phyloP scores from a whole-genome alignment of 768 basidiomycete genomes.

The Mycena pura region DNA sequence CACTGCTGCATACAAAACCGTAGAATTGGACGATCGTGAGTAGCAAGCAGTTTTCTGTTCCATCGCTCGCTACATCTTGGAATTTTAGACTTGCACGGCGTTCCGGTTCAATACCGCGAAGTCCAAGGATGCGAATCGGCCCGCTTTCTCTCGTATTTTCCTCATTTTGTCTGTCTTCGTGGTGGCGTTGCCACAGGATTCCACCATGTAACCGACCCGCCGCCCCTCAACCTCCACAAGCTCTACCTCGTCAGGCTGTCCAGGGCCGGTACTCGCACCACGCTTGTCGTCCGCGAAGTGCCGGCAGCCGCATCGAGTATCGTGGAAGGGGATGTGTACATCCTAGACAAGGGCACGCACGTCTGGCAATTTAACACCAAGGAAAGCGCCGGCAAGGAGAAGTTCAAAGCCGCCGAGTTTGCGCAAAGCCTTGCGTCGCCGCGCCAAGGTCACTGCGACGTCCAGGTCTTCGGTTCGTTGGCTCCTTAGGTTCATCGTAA shows the following conservation, averaged over 20 bases:
- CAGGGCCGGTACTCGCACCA: constrained; percentile 30
- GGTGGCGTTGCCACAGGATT: constrained; percentile 60
- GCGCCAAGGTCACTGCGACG: constrained; percentile 48
- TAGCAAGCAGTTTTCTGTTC: constrained; percentile 6
- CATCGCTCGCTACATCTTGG: background rate
- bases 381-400: constrained; percentile 59
- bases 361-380: constrained; percentile 66
- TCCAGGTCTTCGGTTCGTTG: constrained; percentile 55
- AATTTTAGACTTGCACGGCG: constrained; percentile 57
- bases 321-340: constrained; percentile 61
- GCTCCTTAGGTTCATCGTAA: background rate
- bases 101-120: constrained; percentile 67
- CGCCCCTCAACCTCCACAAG: constrained; percentile 50
- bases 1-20: constrained; percentile 70
- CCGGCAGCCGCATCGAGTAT: constrained; percentile 51
- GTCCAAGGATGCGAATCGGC: constrained; percentile 63
- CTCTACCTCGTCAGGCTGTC: constrained; percentile 58
- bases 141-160: constrained; percentile 58
- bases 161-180: constrained; percentile 49
- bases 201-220: constrained; percentile 54
- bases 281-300: constrained; percentile 58
- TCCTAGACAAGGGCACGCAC: constrained; percentile 61
- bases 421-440: constrained; percentile 51
- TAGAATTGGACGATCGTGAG: constrained; percentile 70
- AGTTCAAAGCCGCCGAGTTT: constrained; percentile 69